These are phyloP conservation scores for Fraxinus sp. DNA, from an alignment of 305 asterid genomes.

Conservation along the genomic window DNA sequence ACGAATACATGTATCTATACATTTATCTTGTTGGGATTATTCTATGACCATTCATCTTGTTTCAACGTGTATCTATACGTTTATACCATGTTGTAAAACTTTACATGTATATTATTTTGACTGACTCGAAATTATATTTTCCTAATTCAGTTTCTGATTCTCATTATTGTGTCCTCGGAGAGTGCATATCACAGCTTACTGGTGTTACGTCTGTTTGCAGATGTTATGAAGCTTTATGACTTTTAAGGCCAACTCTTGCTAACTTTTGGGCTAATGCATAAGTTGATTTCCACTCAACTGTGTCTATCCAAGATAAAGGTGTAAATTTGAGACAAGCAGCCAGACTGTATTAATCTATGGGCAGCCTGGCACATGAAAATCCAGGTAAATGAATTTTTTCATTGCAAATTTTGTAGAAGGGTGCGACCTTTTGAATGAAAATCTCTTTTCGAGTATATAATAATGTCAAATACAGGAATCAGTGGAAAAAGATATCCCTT, in stretches of 20 bases:
- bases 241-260: background rate
- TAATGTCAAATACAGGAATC: background rate
- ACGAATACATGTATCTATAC: background rate
- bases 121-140: background rate
- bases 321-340: too few species aligned
- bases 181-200: background rate
- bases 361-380: too few species aligned
- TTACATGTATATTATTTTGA: background rate
- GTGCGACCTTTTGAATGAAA: background rate
- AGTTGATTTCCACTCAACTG: too few species aligned
- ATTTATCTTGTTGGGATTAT: slow-evolving; percentile 5
- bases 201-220: background rate
- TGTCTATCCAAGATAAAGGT: too few species aligned
- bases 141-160: background rate
- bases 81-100: background rate
- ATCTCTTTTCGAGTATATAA: background rate
- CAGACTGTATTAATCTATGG: too few species aligned
- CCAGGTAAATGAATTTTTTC: background rate
- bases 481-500: background rate
- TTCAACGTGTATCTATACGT: background rate
- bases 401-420: background rate
- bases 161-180: background rate
- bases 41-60: background rate
- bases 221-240: background rate
- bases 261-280: too few species aligned